Evolutionary conservation across 768 basidiomycete genomes (phyloP).

Genomic region (Hydnomerulius pinastri): DNA sequence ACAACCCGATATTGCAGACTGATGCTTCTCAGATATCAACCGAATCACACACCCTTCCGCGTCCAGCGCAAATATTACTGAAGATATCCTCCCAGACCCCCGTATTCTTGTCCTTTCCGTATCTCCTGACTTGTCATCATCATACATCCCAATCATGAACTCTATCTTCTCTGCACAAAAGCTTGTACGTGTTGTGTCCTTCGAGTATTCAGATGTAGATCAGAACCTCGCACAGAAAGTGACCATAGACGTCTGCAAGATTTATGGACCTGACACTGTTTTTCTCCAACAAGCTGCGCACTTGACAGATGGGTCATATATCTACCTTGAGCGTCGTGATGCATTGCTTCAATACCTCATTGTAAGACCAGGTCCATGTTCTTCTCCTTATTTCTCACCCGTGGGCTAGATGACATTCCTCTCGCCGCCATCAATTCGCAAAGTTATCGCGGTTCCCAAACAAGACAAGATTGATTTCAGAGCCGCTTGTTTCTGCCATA

Average conservation of each 20-base stretch:
- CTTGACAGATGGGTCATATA: constrained; percentile 92
- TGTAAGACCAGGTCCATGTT: constrained; percentile 50
- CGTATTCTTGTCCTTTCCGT: constrained; percentile 83
- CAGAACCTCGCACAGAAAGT: constrained; percentile 65
- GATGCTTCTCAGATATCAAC: constrained; percentile 62
- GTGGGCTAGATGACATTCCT: constrained; percentile 78
- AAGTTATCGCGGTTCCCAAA: constrained; percentile 79
- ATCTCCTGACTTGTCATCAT: constrained; percentile 84
- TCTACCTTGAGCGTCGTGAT: constrained; percentile 76
- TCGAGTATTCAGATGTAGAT: constrained; percentile 25
- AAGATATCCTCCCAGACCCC: constrained; percentile 46
- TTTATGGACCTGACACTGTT: constrained; percentile 86
- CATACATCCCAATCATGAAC: constrained; percentile 99
- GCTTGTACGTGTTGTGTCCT: constrained; percentile 53
- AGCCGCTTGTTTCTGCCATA: constrained; percentile 99
- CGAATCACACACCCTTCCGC: constrained; percentile 44
- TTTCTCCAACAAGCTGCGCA: constrained; percentile 98
- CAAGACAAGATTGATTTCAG: constrained; percentile 97
- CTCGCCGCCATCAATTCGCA: constrained; percentile 68
- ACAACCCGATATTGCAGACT: constrained; percentile 27
- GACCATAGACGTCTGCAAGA: constrained; percentile 93
- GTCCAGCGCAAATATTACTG: constrained; percentile 27
- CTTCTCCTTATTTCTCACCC: constrained; percentile 1
- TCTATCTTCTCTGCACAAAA: constrained; percentile 99
- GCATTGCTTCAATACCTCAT: constrained; percentile 92